phyloP scores from a whole-genome alignment of 345 rosid species.

The Aquilaria malaccensis region DNA sequence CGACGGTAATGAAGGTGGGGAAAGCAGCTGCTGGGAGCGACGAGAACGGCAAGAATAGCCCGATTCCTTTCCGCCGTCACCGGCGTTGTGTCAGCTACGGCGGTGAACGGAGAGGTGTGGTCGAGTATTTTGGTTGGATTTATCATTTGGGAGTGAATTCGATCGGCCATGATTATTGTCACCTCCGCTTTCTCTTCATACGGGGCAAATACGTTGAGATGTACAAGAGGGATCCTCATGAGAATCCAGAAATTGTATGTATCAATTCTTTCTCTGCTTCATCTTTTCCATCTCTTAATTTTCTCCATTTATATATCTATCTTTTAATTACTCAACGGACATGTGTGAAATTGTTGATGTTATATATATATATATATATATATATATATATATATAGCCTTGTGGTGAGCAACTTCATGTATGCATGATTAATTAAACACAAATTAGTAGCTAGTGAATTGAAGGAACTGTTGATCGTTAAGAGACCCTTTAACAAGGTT shows the following conservation, averaged over 20 bases:
- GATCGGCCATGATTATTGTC: conserved; percentile 72
- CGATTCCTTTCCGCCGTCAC: background rate
- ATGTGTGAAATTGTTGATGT: no score
- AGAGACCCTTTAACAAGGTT: no score
- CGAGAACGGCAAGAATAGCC: background rate
- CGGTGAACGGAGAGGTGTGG: conserved; percentile 12
- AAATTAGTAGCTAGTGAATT: no score
- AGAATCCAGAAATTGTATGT: conserved; percentile 69
- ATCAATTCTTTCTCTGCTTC: background rate
- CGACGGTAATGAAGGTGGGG: background rate
- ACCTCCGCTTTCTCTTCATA: conserved; percentile 57
- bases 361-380: no score
- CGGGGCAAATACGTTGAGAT: conserved; percentile 72
- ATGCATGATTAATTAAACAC: no score
- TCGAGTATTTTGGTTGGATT: conserved; percentile 70
- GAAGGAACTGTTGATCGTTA: no score
- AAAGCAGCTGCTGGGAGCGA: conserved; percentile 1
- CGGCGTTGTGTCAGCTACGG: conserved; percentile 10
- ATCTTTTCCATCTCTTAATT: background rate
- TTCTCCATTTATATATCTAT: background rate
- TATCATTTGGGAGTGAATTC: conserved; percentile 75
- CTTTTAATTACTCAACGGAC: no score
- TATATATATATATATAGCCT: no score
- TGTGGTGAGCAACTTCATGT: no score
- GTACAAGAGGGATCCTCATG: conserved; percentile 87